Evolutionary conservation across 2,329 filamentous ascomycete species (phyloP).

Genomic region (Ascochyta lentis): DNA sequence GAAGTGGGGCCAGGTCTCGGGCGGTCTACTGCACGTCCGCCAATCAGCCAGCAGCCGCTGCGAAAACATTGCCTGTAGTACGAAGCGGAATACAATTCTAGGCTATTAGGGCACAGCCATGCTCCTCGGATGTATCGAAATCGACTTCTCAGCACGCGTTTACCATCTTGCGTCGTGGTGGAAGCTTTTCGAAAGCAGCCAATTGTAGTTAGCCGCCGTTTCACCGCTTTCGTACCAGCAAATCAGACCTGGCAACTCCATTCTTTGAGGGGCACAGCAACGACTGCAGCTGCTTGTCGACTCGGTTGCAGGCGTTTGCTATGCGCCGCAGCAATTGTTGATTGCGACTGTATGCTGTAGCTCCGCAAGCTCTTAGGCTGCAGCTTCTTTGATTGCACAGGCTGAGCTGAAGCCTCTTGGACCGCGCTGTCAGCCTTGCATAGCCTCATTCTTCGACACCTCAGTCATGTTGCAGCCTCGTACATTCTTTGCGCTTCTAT

Average conservation of each 20-base stretch:
- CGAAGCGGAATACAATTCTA: too few relatives aligned
- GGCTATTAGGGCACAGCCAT: too few relatives aligned
- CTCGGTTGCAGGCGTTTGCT: neutral
- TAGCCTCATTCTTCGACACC: slow-evolving; percentile 14
- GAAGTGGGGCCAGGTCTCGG: too few relatives aligned
- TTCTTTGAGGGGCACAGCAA: slow-evolving; percentile 13
- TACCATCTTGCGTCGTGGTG: slow-evolving; percentile 10
- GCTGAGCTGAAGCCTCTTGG: neutral
- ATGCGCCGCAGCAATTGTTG: neutral
- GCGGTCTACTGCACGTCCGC: too few relatives aligned
- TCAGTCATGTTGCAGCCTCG: slow-evolving; percentile 16
- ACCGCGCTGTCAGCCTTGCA: slow-evolving; percentile 14
- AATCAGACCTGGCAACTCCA: neutral
- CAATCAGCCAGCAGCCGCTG: too few relatives aligned
- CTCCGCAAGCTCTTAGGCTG: neutral
- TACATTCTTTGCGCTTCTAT: slow-evolving; percentile 12
- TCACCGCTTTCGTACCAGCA: slow-evolving; percentile 35
- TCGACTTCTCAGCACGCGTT: too few relatives aligned
- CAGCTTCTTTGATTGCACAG: slow-evolving; percentile 1
- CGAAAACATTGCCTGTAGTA: too few relatives aligned
- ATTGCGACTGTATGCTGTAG: neutral
- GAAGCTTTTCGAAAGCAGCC: slow-evolving; percentile 31
- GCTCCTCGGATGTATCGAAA: too few relatives aligned
- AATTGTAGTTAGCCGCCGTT: slow-evolving; percentile 24
- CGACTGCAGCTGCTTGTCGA: neutral